Evolutionary conservation across 2,329 filamentous ascomycete genomes (phyloP), one percentile per base, ranked within the genome.

Genomic region (Diplocarpon rosae): DNA sequence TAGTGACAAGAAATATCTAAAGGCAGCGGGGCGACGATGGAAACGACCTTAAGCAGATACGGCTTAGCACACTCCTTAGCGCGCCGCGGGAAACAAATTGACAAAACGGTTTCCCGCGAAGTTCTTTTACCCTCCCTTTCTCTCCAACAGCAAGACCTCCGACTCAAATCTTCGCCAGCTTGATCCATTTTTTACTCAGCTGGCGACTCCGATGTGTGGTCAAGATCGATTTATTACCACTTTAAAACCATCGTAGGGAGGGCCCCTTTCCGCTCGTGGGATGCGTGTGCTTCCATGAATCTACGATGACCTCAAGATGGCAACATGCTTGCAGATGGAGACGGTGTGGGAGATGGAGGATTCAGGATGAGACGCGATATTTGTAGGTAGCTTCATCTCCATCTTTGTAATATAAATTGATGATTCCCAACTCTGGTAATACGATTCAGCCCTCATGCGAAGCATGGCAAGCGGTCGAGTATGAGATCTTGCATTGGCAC

Each of bases 221-320:
- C 81, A 68, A 85, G 81, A 86, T 66, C 43, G 28, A 45, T 39
- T 30, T 32, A 32, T 5, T 63, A 73, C 80, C 75, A 75, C 77
- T 81, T 70, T 82, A 86, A 86, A 86, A 86, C 82, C 81, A 81
- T 85, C 74, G 75, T 78, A 75, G 78, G 76, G 81, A 86, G 77
- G 75, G 76, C 68, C 71, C 66, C 67, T 43, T 35, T 29, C 34
- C 63, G 37, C 41, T 43, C 37, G 41, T 43, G 30, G 41, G 27
- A 16, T 37, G 53, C 64, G 65, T 63, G 68, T 43, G 70, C 71
- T 70, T 69, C 70, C 78, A 81, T 74, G 78, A 82, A 69, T 63
- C 68, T 75, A 66, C 74, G 76, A 78, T 75, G 76, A 82, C 77
- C 77, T 80, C 69, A 69, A 68, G 74, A 72, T 66, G 72, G 75